Conservation (phyloP, 1,139 yeast genomes). For the Yamadazyma triangularis region DNA sequence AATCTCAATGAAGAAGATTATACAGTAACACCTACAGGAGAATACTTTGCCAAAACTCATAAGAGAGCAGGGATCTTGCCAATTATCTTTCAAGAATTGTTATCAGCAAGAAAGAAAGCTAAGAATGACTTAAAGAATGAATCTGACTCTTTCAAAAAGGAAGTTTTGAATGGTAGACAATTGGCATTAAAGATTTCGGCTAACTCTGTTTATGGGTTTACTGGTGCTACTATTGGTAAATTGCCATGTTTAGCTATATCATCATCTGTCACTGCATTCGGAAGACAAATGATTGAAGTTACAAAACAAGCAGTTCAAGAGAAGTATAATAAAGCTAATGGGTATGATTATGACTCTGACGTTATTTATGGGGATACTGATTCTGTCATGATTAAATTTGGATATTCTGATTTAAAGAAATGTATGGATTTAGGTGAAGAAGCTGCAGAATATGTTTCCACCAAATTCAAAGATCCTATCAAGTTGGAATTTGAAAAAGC, state of each 20-base stretch:
- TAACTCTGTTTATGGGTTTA: constrained; percentile 96
- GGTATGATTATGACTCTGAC: constrained; percentile 75
- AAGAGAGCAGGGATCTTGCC: constrained; percentile 85
- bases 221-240: constrained; percentile 98
- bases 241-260: constrained; percentile 96
- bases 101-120: constrained; percentile 90
- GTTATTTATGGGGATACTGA: constrained; percentile 99
- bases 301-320: constrained; percentile 86
- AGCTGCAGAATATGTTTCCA: constrained; percentile 87
- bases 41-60: constrained; percentile 73
- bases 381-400: constrained; percentile 98
- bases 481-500: constrained; percentile 96
- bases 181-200: constrained; percentile 95
- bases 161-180: constrained; percentile 95
- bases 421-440: constrained; percentile 93
- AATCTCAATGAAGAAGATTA: constrained; percentile 71
- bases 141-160: constrained; percentile 88
- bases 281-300: constrained; percentile 93
- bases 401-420: constrained; percentile 71
- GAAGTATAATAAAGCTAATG: constrained; percentile 72
- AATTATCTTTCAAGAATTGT: constrained; percentile 80
- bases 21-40: constrained; percentile 87
- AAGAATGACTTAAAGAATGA: constrained; percentile 87
- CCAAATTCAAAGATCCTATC: constrained; percentile 77
- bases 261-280: constrained; percentile 92